phyloP scores from a whole-genome alignment of 192 early-diverging fungal genomes.

The Coemansia sp. region DNA sequence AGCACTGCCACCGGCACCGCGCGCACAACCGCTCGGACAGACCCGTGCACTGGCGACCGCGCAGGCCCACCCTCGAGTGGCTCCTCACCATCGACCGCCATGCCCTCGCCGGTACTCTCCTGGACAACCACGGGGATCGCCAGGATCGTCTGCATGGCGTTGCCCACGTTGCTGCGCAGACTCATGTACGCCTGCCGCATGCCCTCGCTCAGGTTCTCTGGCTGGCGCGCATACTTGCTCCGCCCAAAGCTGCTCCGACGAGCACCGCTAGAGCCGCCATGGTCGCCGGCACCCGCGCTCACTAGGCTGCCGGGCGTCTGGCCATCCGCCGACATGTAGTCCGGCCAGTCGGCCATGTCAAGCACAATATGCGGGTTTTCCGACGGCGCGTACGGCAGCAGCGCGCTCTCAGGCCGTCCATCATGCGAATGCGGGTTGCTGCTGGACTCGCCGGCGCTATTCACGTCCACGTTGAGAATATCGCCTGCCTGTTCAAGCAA shows the following conservation, averaged over 20 bases:
- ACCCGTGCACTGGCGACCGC: conserved; percentile 56
- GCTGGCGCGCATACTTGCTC: conserved; percentile 86
- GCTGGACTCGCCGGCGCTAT: conserved; percentile 25
- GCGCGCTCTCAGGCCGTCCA: conserved; percentile 17
- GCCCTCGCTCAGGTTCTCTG: conserved; percentile 79
- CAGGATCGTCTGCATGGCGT: conserved; percentile 84
- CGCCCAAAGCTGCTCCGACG: conserved; percentile 41
- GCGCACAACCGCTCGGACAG: conserved; percentile 51
- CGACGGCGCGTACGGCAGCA: conserved; percentile 4
- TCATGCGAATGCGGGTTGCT: conserved; percentile 39
- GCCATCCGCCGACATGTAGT: conserved; percentile 43
- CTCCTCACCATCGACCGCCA: conserved; percentile 13
- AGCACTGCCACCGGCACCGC: conserved; percentile 84
- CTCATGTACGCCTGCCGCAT: conserved; percentile 78
- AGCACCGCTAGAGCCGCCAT: neutral
- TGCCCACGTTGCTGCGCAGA: conserved; percentile 73
- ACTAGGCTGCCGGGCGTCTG: conserved; percentile 9
- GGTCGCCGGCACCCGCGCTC: conserved; percentile 13
- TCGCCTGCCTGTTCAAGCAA: conserved; percentile 88
- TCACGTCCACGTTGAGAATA: conserved; percentile 58
- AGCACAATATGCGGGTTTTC: conserved; percentile 17
- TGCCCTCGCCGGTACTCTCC: conserved; percentile 53
- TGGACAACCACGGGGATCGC: conserved; percentile 84
- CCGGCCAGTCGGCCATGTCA: conserved; percentile 49
- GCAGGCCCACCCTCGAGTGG: conserved; percentile 28